Percentiles rank a stretch among this genome's conserved stretches.
These are phyloP conservation scores for Picochlorum sp. DNA, from an alignment of 139 green algal genomes.

Conservation along the genomic window DNA sequence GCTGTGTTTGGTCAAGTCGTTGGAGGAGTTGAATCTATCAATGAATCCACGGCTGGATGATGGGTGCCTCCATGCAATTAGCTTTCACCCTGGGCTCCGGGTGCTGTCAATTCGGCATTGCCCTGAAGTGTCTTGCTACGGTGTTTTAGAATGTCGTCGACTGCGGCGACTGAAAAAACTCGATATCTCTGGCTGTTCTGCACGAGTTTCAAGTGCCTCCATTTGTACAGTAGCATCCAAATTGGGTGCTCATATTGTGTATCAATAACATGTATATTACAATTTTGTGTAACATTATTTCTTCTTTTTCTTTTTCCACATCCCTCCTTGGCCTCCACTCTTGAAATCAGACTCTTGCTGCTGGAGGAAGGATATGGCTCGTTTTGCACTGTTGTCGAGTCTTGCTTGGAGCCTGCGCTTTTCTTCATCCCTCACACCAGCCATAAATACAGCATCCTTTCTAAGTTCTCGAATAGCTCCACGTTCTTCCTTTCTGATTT, in stretches of 20 bases:
- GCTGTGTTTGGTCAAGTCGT: neutral
- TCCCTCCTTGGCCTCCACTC: conserved; percentile 76
- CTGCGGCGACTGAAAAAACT: neutral
- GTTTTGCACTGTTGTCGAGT: conserved; percentile 14
- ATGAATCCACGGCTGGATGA: neutral
- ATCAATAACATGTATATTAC: neutral
- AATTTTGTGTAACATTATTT: conserved; percentile 2
- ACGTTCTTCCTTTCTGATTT: conserved; percentile 56
- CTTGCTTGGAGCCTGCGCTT: conserved; percentile 25
- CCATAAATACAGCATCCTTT: conserved; percentile 71
- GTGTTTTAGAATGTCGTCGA: neutral
- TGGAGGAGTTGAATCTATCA: neutral
- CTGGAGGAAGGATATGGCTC: conserved; percentile 62
- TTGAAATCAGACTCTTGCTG: conserved; percentile 71
- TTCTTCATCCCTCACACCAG: conserved; percentile 36
- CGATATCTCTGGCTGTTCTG: conserved; percentile 2
- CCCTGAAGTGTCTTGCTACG: neutral
- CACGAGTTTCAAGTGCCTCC: neutral
- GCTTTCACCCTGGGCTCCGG: neutral
- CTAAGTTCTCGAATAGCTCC: conserved; percentile 84
- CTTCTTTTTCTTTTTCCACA: conserved; percentile 74
- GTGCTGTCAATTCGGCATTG: neutral
- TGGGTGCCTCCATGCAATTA: conserved; percentile 1
- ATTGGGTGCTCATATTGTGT: neutral
- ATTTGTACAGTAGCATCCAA: neutral